Evolutionary conservation across 257 asterid species (phyloP), one percentile per base, ranked within the genome.

Genomic region (Plantago ovata): DNA sequence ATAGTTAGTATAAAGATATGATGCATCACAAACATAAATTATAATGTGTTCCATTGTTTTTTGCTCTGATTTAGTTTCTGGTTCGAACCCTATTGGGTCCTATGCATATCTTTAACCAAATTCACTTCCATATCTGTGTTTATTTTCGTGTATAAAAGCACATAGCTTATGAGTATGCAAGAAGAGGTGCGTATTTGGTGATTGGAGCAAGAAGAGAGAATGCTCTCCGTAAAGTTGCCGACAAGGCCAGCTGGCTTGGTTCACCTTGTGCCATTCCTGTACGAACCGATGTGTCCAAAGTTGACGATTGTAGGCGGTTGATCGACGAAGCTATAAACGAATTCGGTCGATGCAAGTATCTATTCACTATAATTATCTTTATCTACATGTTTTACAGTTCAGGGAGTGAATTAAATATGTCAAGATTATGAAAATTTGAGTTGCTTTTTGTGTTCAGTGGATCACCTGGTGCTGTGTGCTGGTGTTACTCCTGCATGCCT

Each of bases 111-210:
- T n/a, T n/a, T n/a, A n/a, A n/a, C n/a, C n/a, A n/a, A n/a, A n/a
- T n/a, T n/a, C n/a, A n/a, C n/a, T n/a, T n/a, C n/a, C n/a, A n/a
- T n/a, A n/a, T n/a, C n/a, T n/a, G n/a, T n/a, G n/a, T n/a, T 28
- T 28, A 28, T 1, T 28, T 28, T 28, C 7, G 39, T 42, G 57
- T 44, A 7, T 44, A 72, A 38, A n/a, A 85, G 94, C 62, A 79
- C 45, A 51, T 85, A 33, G 73, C 86, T 7, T 82, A 80, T 13
- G 88, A 85, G 65, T 85, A 85, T 62, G 88, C 91, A 1, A 71
- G 70, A 22, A 68, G 76, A 42, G 89, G 89, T 49, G 87, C 95
- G 21, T 77, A 69, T 43, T 46, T 81, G 19, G 87, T 73, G 12
- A 77, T 83, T 3, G 75, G 81, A 0, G 93, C 89, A 2, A 60